Evolutionary conservation across 2,329 filamentous ascomycete species (phyloP), one percentile per base, ranked within the genome.

Genomic region (Aspergillus aculeatus): DNA sequence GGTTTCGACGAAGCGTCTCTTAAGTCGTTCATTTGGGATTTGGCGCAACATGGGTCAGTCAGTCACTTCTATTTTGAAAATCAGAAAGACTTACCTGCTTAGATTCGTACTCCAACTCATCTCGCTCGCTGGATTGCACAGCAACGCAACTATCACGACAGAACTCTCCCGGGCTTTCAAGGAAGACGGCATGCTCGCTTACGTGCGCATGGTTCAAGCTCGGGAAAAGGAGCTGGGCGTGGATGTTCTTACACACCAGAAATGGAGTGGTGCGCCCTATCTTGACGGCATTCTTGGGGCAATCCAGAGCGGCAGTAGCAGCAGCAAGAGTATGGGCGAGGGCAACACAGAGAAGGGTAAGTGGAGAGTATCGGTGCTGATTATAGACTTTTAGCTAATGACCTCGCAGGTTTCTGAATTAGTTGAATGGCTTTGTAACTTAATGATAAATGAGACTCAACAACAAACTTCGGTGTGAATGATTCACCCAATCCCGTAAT

Each of bases 191-290:
- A 99, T 99, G 95, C 83, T 95, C 70, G 94, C 95, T 0, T 99
- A 99, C 71, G 95, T 98, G n/a, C 90, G 96, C 60, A 80, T 97
- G 0, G 88, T 99, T 44, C 95, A 99, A 78, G 83, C 87, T 55
- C 84, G 88, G 44, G 95, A 99, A 79, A 96, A 96, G 83, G 93
- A 96, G 65, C 79, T 94, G 1, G 90, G 90, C 14, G 92, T 92
- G 59, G 93, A 97, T 69, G 93, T 96, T n/a, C 80, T 96, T 64
- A 96, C 92, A 44, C 93, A 97, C 75, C 93, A 97, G 81, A 96
- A 95, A 63, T 84, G 82, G 82, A 89, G 86, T 65, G 87, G 87
- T 31, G 87, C 87, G 0, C 78, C 79, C 2, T 89, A 96, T 73
- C 89, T 97, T 66, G 93, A 97, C 74, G 92, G 93, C 2, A 94